A percentile compares a stretch with the other conserved stretches of the same genome.
Conservation (phyloP, 2,329 filamentous ascomycete species). For the Alternaria consortialis region DNA sequence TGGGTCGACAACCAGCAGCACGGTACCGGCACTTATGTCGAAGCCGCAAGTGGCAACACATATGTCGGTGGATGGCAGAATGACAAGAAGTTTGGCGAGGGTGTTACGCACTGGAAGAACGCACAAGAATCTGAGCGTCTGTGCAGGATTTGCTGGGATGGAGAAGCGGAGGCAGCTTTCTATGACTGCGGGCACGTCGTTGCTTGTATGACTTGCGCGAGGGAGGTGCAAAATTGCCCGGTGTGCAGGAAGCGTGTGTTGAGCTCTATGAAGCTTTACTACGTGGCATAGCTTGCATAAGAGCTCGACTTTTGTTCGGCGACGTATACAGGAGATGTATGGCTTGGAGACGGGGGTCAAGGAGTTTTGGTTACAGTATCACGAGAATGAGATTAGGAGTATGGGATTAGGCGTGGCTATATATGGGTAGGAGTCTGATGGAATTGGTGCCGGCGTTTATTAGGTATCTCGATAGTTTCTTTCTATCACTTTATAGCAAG, state of each 20-base stretch:
- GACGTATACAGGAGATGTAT: neutral
- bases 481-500: neutral
- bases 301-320: neutral
- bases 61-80: slow-evolving; percentile 69
- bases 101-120: slow-evolving; percentile 69
- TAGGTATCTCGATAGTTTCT: neutral
- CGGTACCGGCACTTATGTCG: slow-evolving; percentile 66
- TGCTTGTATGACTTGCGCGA: slow-evolving; percentile 67
- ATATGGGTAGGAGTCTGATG: neutral
- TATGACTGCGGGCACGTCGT: slow-evolving; percentile 71
- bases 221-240: slow-evolving; percentile 66
- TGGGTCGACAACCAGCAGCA: slow-evolving; percentile 71
- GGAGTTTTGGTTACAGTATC: neutral
- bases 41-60: slow-evolving; percentile 66
- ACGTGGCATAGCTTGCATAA: slow-evolving; percentile 41
- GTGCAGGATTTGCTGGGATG: slow-evolving; percentile 71
- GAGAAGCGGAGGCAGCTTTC: slow-evolving; percentile 67
- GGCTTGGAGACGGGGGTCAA: neutral
- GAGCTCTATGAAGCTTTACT: slow-evolving; percentile 66
- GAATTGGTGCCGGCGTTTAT: neutral
- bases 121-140: slow-evolving; percentile 68
- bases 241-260: slow-evolving; percentile 67
- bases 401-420: neutral
- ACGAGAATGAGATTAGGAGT: neutral
- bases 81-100: slow-evolving; percentile 68